Conservation (phyloP, 208 protist species). For the Crithidia bombi region DNA sequence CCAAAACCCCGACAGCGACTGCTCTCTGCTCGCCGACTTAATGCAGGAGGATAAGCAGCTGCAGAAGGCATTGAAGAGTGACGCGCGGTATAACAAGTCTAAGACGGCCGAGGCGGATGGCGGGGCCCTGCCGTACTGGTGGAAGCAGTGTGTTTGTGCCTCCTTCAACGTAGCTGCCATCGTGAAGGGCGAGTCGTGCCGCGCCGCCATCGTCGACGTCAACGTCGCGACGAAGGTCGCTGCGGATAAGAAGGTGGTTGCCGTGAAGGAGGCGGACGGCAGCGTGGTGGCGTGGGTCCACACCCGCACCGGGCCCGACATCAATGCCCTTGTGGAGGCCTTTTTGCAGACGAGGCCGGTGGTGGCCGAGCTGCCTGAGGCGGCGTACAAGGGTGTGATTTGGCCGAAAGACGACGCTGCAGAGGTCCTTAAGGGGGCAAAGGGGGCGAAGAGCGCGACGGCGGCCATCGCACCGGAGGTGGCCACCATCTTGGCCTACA, state of each 20-base stretch:
- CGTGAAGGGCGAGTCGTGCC: constrained; percentile 36
- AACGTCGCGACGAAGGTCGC: constrained; percentile 36
- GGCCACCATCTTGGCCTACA: constrained; percentile 36
- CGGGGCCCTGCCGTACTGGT: constrained; percentile 58
- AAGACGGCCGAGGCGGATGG: constrained; percentile 55
- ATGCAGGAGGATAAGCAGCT: constrained; percentile 74
- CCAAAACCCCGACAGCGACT: constrained; percentile 49
- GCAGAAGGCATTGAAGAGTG: constrained; percentile 51
- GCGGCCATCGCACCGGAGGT: constrained; percentile 33
- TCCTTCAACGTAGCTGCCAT: constrained; percentile 79
- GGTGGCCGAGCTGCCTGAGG: constrained; percentile 30
- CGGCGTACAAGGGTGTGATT: constrained; percentile 43
- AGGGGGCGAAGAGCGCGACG: constrained; percentile 32
- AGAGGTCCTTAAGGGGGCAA: constrained; percentile 49
- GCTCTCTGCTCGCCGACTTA: constrained; percentile 54
- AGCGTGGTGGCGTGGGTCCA: constrained; percentile 62
- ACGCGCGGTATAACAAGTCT: constrained; percentile 59
- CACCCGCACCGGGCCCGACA: constrained; percentile 43
- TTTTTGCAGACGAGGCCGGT: constrained; percentile 35
- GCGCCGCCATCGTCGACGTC: constrained; percentile 61
- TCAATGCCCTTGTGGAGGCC: constrained; percentile 32
- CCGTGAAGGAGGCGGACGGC: constrained; percentile 34
- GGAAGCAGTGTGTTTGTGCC: constrained; percentile 54
- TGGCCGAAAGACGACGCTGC: constrained; percentile 70
- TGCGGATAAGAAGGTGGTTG: constrained; percentile 61